phyloP scores from a whole-genome alignment of 805 yeast genomes.

The Brettanomyces bruxellensis region DNA sequence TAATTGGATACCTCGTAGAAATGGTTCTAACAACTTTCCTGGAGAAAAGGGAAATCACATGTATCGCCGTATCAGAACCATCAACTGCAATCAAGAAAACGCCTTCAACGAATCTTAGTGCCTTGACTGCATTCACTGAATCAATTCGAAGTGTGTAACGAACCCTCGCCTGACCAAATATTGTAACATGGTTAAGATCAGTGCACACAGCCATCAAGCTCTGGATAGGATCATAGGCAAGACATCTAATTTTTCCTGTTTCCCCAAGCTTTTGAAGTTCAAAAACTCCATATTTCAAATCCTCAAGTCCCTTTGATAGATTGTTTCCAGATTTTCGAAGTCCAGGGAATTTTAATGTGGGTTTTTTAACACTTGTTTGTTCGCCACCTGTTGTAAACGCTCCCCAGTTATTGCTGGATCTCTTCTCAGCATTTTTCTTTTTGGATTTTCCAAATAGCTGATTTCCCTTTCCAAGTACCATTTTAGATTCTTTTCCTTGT shows the following conservation, averaged over 20 bases:
- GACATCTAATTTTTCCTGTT: constrained; percentile 52
- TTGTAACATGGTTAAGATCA: constrained; percentile 56
- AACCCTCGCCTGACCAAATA: constrained; percentile 79
- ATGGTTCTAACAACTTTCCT: constrained; percentile 52
- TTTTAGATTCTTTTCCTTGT: not conserved
- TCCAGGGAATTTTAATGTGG: constrained; percentile 5
- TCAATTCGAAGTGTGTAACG: constrained; percentile 54
- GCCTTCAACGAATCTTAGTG: constrained; percentile 66
- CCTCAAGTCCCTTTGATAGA: constrained; percentile 24
- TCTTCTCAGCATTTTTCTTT: not conserved
- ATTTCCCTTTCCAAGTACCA: not conserved
- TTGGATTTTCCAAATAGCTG: not conserved
- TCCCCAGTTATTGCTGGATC: constrained; percentile 2
- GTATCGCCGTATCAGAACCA: constrained; percentile 40
- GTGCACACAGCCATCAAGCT: constrained; percentile 78
- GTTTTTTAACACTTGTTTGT: not conserved
- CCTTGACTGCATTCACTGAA: constrained; percentile 39
- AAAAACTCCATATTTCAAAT: constrained; percentile 19
- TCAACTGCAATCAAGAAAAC: constrained; percentile 72
- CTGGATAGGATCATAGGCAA: constrained; percentile 85
- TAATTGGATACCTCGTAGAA: constrained; percentile 56
- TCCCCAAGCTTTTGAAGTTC: constrained; percentile 42
- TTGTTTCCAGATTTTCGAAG: constrained; percentile 11
- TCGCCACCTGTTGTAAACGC: not conserved
- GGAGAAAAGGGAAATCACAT: constrained; percentile 61